Conservation (phyloP, 805 yeast genomes). For the Ogataea trehalophila region DNA sequence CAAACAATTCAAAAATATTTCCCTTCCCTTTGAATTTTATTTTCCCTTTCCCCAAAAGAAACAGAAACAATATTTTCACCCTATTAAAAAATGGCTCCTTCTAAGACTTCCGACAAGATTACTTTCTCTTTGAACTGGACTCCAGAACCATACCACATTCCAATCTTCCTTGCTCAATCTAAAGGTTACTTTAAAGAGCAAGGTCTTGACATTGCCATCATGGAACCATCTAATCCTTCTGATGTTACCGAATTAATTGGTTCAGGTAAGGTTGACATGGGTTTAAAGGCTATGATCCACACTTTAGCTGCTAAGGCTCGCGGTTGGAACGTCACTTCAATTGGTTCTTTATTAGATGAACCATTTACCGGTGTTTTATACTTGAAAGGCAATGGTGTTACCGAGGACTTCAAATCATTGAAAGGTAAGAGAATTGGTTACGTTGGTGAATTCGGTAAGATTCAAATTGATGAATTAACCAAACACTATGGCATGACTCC, state of each 20-base stretch:
- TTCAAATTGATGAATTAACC: slow-evolving; percentile 52
- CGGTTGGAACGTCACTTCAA: slow-evolving; percentile 52
- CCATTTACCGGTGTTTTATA: slow-evolving; percentile 55
- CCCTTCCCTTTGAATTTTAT: too few species aligned
- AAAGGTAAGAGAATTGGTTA: slow-evolving; percentile 52
- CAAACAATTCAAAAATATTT: too few species aligned
- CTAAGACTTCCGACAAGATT: slow-evolving; percentile 38
- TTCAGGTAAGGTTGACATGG: slow-evolving; percentile 54
- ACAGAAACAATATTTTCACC: too few species aligned
- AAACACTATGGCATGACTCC: slow-evolving; percentile 53
- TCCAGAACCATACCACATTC: slow-evolving; percentile 52
- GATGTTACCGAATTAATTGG: slow-evolving; percentile 56
- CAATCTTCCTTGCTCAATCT: slow-evolving; percentile 44
- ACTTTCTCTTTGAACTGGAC: slow-evolving; percentile 51
- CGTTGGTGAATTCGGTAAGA: slow-evolving; percentile 57
- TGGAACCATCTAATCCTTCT: slow-evolving; percentile 54
- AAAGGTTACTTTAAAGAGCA: slow-evolving; percentile 48
- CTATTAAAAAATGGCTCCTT: background rate
- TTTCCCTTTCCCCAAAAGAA: too few species aligned
- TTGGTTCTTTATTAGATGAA: slow-evolving; percentile 51
- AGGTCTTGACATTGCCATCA: slow-evolving; percentile 45
- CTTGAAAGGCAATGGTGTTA: slow-evolving; percentile 46
- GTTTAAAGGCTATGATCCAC: slow-evolving; percentile 56
- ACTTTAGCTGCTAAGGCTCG: slow-evolving; percentile 57
- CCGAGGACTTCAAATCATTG: slow-evolving; percentile 45